Evolutionary conservation across 1,139 yeast species (phyloP).

Genomic region (Pichia terricola): DNA sequence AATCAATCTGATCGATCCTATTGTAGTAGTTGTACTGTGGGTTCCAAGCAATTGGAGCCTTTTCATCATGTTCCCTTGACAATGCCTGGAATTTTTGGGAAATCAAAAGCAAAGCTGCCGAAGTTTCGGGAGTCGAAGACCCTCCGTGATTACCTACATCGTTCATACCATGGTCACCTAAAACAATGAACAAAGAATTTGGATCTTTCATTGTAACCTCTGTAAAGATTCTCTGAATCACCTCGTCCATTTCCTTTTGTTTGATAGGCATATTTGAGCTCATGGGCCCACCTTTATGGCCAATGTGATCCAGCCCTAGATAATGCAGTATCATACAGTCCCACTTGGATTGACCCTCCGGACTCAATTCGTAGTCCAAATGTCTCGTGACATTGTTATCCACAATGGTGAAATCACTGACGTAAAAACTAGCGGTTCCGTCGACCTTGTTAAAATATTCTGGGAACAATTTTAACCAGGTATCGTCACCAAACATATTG

Average conservation of each 20-base stretch:
- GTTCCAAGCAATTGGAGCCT: slow-evolving; percentile 35
- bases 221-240: slow-evolving; percentile 46
- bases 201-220: slow-evolving; percentile 33
- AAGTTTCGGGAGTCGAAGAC: slow-evolving; percentile 83
- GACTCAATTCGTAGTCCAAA: slow-evolving; percentile 43
- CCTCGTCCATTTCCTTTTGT: slow-evolving; percentile 75
- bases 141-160: slow-evolving; percentile 95
- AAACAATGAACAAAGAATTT: slow-evolving; percentile 58
- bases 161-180: slow-evolving; percentile 97
- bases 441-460: slow-evolving; percentile 54
- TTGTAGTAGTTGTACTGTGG: slow-evolving; percentile 43
- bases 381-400: slow-evolving; percentile 91
- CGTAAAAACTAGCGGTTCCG: slow-evolving; percentile 91
- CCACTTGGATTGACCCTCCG: slow-evolving; percentile 40
- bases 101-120: slow-evolving; percentile 66
- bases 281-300: slow-evolving; percentile 90
- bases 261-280: slow-evolving; percentile 74
- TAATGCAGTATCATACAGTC: slow-evolving; percentile 84
- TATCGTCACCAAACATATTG: slow-evolving; percentile 93
- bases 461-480: slow-evolving; percentile 89
- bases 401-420: slow-evolving; percentile 88
- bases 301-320: slow-evolving; percentile 91
- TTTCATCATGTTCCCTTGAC: slow-evolving; percentile 6
- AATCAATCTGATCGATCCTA: slow-evolving; percentile 66
- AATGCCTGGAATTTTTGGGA: slow-evolving; percentile 44